These are phyloP conservation scores for Entomortierella parvispora DNA, from an alignment of 192 early-diverging fungal genomes.

Conservation along the genomic window DNA sequence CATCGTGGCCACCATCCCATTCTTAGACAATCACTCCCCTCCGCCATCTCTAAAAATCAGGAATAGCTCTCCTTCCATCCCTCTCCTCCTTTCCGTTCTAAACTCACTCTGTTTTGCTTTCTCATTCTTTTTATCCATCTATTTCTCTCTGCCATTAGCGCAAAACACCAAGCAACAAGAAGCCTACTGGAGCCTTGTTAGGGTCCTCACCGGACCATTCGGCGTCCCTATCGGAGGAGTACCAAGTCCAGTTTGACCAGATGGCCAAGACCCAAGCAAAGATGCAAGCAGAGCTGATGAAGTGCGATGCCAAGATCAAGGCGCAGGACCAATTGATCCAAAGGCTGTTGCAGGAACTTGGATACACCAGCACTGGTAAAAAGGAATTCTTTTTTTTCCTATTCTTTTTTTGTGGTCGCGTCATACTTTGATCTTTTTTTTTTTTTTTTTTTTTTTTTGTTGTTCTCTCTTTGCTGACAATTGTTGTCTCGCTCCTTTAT, in stretches of 20 bases:
- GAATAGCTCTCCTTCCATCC: background rate
- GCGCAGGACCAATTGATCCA: constrained; percentile 62
- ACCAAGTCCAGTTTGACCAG: constrained; percentile 53
- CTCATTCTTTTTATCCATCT: background rate
- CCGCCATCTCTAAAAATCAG: background rate
- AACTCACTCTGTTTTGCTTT: background rate
- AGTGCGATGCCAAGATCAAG: constrained; percentile 57
- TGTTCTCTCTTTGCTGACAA: background rate
- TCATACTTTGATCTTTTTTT: background rate
- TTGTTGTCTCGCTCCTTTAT: background rate
- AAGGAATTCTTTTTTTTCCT: background rate
- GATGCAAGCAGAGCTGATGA: constrained; percentile 56
- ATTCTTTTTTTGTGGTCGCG: constrained; percentile 1
- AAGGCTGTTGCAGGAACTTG: constrained; percentile 50
- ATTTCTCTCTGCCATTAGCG: constrained; percentile 31
- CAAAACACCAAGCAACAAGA: constrained; percentile 53
- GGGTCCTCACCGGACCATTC: constrained; percentile 13
- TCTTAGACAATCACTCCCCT: too few relatives aligned
- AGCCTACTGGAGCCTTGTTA: constrained; percentile 5
- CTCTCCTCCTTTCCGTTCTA: background rate
- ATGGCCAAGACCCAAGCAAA: constrained; percentile 52
- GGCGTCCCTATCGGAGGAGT: constrained; percentile 30
- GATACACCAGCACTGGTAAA: constrained; percentile 50
- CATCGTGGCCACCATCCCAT: too few relatives aligned
- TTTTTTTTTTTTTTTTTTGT: background rate